phyloP scores from a whole-genome alignment of 495 filamentous ascomycete species.

The Neurospora sp. region DNA sequence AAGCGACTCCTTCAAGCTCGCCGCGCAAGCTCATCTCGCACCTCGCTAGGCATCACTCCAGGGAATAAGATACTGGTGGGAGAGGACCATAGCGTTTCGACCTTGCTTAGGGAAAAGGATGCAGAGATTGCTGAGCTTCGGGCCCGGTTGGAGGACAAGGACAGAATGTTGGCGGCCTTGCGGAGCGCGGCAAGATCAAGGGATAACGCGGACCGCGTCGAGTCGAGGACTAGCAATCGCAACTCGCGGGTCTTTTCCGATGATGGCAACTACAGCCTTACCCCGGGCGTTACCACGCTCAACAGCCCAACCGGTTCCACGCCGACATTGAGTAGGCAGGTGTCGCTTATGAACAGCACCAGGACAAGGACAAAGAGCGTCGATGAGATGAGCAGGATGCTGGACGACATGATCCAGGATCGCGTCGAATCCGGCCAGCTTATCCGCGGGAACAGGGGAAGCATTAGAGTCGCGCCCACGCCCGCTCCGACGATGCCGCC shows the following conservation, averaged over 20 bases:
- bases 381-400: slow-evolving; percentile 75
- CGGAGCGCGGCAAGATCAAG: slow-evolving; percentile 80
- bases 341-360: slow-evolving; percentile 21
- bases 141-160: slow-evolving; percentile 88
- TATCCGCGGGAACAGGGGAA: slow-evolving; percentile 48
- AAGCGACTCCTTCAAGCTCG: slow-evolving; percentile 85
- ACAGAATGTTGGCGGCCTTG: slow-evolving; percentile 82
- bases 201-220: slow-evolving; percentile 60
- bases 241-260: slow-evolving; percentile 26
- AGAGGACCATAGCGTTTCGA: slow-evolving; percentile 56
- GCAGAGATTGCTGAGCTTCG: slow-evolving; percentile 86
- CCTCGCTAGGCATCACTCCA: slow-evolving; percentile 56
- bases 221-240: slow-evolving; percentile 34
- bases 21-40: slow-evolving; percentile 77
- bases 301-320: slow-evolving; percentile 25
- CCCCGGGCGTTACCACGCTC: slow-evolving; percentile 22
- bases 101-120: slow-evolving; percentile 78
- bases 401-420: slow-evolving; percentile 92
- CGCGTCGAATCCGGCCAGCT: slow-evolving; percentile 61
- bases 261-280: slow-evolving; percentile 11
- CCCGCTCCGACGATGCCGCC: slow-evolving; percentile 4
- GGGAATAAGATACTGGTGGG: slow-evolving; percentile 51
- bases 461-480: slow-evolving; percentile 36
- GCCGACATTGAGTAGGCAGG: slow-evolving; percentile 22
- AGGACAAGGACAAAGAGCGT: slow-evolving; percentile 57